Evolutionary conservation across 441 rosid species (phyloP).

Genomic region (Capsella rubella): DNA sequence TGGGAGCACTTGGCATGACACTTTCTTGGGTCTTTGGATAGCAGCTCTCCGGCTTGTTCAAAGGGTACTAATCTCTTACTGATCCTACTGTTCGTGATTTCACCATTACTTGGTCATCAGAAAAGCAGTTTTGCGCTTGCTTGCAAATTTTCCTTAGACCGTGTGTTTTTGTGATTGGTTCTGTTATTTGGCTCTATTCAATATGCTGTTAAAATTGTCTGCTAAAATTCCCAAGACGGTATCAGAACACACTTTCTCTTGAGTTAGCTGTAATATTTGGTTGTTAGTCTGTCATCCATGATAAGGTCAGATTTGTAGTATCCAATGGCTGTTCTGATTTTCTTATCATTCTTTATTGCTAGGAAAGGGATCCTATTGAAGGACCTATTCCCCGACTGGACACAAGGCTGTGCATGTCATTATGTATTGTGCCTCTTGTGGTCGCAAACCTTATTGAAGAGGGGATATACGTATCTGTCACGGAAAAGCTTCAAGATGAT

Average conservation of each 20-base stretch:
- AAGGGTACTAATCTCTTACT: constrained; percentile 58
- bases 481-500: constrained; percentile 59
- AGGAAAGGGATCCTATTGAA: constrained; percentile 85
- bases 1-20: constrained; percentile 73
- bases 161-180: constrained; percentile 24
- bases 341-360: constrained; percentile 21
- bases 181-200: background rate
- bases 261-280: background rate
- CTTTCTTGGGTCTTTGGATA: constrained; percentile 79
- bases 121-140: constrained; percentile 14
- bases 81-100: constrained; percentile 26
- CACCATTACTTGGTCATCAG: constrained; percentile 18
- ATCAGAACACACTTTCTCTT: constrained; percentile 9
- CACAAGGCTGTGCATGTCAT: constrained; percentile 73
- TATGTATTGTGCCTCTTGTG: constrained; percentile 70
- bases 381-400: constrained; percentile 80
- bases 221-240: background rate
- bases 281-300: constrained; percentile 23
- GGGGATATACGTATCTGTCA: constrained; percentile 48
- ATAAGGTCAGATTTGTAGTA: background rate
- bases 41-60: constrained; percentile 85
- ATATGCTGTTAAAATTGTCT: background rate
- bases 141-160: constrained; percentile 18
- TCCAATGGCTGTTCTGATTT: constrained; percentile 29
- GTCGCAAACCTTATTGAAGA: constrained; percentile 74